Evolutionary conservation across 2,329 filamentous ascomycete species (phyloP).

Genomic region (Pseudocercospora musae): DNA sequence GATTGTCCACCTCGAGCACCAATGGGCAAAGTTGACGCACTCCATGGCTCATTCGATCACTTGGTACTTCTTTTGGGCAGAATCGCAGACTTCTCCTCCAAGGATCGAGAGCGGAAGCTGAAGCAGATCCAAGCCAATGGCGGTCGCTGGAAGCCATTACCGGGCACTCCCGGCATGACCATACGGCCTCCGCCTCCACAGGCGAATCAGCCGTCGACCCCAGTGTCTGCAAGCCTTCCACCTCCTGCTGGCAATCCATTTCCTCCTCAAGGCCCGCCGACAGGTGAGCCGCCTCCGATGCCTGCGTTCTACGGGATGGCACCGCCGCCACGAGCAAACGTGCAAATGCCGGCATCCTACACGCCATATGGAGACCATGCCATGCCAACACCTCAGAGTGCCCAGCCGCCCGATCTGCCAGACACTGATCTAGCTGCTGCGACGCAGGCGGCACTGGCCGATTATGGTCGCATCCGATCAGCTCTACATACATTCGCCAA

Average conservation of each 20-base stretch:
- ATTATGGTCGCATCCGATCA: constrained; percentile 73
- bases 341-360: constrained; percentile 45
- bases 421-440: constrained; percentile 58
- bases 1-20: constrained; percentile 82
- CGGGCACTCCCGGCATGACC: constrained; percentile 44
- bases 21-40: constrained; percentile 70
- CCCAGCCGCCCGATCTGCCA: constrained; percentile 43
- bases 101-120: constrained; percentile 75
- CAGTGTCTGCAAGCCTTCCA: constrained; percentile 13
- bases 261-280: neutral
- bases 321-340: constrained; percentile 38
- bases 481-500: constrained; percentile 66
- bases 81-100: constrained; percentile 71
- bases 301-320: constrained; percentile 55
- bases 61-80: constrained; percentile 77
- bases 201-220: constrained; percentile 16
- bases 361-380: constrained; percentile 18
- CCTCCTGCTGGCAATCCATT: constrained; percentile 1
- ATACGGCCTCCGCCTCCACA: constrained; percentile 37
- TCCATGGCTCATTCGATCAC: constrained; percentile 88
- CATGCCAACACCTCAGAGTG: constrained; percentile 23
- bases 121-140: constrained; percentile 61
- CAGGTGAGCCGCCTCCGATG: constrained; percentile 27
- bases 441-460: constrained; percentile 66
- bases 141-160: constrained; percentile 51